Evolutionary conservation across 164 flowering plant species (phyloP).

Genomic region (Stephania cephalantha): DNA sequence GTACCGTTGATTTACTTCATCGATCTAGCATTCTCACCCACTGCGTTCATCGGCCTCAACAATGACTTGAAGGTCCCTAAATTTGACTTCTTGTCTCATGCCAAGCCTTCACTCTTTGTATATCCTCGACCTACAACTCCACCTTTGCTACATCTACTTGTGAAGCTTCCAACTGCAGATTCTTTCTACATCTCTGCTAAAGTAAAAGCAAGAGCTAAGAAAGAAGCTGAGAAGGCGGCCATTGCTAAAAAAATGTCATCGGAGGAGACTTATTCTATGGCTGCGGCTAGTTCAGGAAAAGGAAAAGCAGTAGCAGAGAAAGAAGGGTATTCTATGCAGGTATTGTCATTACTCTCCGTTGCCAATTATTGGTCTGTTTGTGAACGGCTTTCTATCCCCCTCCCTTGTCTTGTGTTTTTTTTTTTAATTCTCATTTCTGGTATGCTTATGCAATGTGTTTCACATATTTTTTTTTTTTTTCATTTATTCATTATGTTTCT

Average conservation of each 20-base stretch:
- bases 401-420: too few species aligned
- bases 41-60: slow-evolving; percentile 92
- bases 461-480: too few species aligned
- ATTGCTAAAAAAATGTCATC: slow-evolving; percentile 48
- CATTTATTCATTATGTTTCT: too few species aligned
- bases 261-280: slow-evolving; percentile 35
- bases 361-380: not conserved
- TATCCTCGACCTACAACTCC: slow-evolving; percentile 89
- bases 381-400: not conserved
- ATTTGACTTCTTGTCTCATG: slow-evolving; percentile 92
- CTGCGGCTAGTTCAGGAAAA: slow-evolving; percentile 42
- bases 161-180: slow-evolving; percentile 89
- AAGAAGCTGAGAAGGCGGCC: slow-evolving; percentile 85
- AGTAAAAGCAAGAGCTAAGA: slow-evolving; percentile 93
- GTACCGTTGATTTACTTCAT: slow-evolving; percentile 91
- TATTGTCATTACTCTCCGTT: slow-evolving; percentile 13
- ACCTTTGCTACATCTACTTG: slow-evolving; percentile 73
- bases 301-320: slow-evolving; percentile 57
- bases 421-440: too few species aligned
- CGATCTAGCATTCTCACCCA: slow-evolving; percentile 87
- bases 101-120: slow-evolving; percentile 91
- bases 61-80: slow-evolving; percentile 85
- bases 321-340: slow-evolving; percentile 94
- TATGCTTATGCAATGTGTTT: too few species aligned
- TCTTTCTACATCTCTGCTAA: slow-evolving; percentile 86